Base-by-base conservation (phyloP, 495 filamentous ascomycete genomes). In the Penicillium paxilli region DNA sequence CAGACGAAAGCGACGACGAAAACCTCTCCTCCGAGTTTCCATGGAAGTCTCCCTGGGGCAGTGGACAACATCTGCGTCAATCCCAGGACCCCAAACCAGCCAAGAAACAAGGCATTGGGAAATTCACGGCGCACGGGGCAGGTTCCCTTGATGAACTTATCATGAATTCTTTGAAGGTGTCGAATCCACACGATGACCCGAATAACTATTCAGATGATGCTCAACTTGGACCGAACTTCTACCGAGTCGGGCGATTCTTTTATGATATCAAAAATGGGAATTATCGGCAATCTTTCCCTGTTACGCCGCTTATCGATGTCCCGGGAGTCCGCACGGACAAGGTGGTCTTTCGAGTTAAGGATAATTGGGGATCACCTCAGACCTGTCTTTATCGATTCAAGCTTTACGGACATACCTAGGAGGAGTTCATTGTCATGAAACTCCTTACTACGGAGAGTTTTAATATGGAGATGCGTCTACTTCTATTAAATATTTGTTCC, bases 301-400 rank as follows among this genome's bases (percentile, higher is more conserved):
- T 74, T 9, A 62, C 68, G 48, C 60, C 70, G 9, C 41, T 70
- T 11, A 59, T 78, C 33, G 65, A 77, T 21, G 60, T 75, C 7
- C 64, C 63, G 2, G 67, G 58, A 1, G 51, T 80, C 9, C 63
- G 70, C 5, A 72, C 74, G 12, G 60, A 72, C 37, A 69, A 72
- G 46, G 64, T 80, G 19, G 73, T 70, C 5, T 62, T 80, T 35
- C 67, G 79, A 2, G 68, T 78, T 7, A 77, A 70, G 16, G 71
- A 68, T 2, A 82, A 79, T 44, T 82, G 77, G 76, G 79, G 76
- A 3, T 64, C 65, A 2, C 53, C 71, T 16, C 56, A 69, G 32
- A 79, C 77, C 0, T 82, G 79, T 57, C 55, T 82, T 22, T 79
- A 77, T 57, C 75, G 77, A 11, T 28, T 78, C 28, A 74, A 71